phyloP scores from a whole-genome alignment of 306 rosid species.

The Pterocarpus macrocarpus region DNA sequence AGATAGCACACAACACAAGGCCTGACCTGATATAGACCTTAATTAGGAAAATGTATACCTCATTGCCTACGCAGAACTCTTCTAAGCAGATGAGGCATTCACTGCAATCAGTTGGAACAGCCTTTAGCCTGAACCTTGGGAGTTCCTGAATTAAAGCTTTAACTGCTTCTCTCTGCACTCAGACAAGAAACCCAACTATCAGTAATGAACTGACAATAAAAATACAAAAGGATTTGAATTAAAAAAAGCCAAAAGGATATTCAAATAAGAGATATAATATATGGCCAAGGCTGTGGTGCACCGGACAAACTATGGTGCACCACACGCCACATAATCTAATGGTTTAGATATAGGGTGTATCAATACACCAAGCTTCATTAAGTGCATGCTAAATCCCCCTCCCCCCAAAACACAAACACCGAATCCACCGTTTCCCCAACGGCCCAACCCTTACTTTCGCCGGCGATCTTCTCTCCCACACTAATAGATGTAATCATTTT shows the following conservation, averaged over 20 bases:
- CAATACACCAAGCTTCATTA: too few species aligned
- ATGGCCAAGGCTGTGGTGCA: too few species aligned
- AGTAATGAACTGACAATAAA: conserved; percentile 29
- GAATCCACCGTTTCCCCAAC: too few species aligned
- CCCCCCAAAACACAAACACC: too few species aligned
- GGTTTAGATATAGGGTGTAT: too few species aligned
- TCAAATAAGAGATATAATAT: neutral
- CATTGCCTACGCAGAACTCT: conserved; percentile 83
- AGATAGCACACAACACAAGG: conserved; percentile 12
- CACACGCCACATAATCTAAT: too few species aligned
- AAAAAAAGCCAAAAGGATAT: neutral
- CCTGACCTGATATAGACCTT: neutral
- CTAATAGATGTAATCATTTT: too few species aligned
- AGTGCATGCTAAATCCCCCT: too few species aligned
- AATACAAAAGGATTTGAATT: neutral
- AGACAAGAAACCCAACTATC: conserved; percentile 41
- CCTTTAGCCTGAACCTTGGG: conserved; percentile 78
- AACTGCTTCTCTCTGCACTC: conserved; percentile 81
- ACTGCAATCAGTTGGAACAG: conserved; percentile 87
- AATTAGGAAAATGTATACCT: conserved; percentile 56
- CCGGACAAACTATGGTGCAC: too few species aligned
- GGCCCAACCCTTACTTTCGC: too few species aligned
- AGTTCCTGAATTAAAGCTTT: conserved; percentile 92
- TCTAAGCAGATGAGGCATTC: conserved; percentile 91
- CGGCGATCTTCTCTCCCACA: too few species aligned